Percentiles rank a stretch among this genome's conserved stretches.
Evolutionary conservation across 2,329 filamentous ascomycete species (phyloP).

Genomic region (Didymosphaeria variabile): DNA sequence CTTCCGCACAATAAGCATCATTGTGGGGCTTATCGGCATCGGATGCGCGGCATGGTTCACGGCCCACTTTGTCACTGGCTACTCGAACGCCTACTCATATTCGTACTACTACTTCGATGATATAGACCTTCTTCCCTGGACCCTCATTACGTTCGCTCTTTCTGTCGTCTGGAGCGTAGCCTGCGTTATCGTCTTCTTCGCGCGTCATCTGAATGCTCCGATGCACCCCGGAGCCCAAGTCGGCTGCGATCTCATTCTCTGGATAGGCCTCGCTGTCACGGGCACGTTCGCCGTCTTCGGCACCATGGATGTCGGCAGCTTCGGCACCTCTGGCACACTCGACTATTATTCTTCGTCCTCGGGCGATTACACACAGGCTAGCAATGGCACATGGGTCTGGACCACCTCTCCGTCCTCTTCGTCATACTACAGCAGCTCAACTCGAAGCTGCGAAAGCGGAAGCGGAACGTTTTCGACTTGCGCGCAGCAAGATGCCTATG

Average conservation of each 20-base stretch:
- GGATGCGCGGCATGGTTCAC: slow-evolving; percentile 41
- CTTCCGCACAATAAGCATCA: slow-evolving; percentile 30
- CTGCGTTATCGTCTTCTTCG: slow-evolving; percentile 37
- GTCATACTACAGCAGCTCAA: slow-evolving; percentile 13
- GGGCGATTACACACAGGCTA: slow-evolving; percentile 34
- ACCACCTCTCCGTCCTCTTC: slow-evolving; percentile 18
- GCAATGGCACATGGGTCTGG: slow-evolving; percentile 47
- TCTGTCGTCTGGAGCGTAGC: slow-evolving; percentile 43
- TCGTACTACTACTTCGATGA: slow-evolving; percentile 25
- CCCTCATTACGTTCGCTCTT: slow-evolving; percentile 40
- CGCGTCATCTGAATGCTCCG: slow-evolving; percentile 31
- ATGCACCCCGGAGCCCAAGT: slow-evolving; percentile 48
- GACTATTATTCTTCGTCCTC: slow-evolving; percentile 14
- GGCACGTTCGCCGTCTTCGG: slow-evolving; percentile 35
- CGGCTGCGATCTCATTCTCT: slow-evolving; percentile 47
- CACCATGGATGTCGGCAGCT: slow-evolving; percentile 24
- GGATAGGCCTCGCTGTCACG: slow-evolving; percentile 43
- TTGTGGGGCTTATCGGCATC: slow-evolving; percentile 42
- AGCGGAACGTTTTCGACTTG: slow-evolving; percentile 31
- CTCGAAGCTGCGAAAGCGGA: background rate
- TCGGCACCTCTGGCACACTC: slow-evolving; percentile 33
- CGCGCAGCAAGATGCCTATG: slow-evolving; percentile 39
- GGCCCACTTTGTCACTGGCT: slow-evolving; percentile 4
- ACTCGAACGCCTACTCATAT: background rate
- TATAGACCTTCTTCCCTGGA: slow-evolving; percentile 28